phyloP scores from a whole-genome alignment of 75 land plant species.

The Cryptomeria japonica region DNA sequence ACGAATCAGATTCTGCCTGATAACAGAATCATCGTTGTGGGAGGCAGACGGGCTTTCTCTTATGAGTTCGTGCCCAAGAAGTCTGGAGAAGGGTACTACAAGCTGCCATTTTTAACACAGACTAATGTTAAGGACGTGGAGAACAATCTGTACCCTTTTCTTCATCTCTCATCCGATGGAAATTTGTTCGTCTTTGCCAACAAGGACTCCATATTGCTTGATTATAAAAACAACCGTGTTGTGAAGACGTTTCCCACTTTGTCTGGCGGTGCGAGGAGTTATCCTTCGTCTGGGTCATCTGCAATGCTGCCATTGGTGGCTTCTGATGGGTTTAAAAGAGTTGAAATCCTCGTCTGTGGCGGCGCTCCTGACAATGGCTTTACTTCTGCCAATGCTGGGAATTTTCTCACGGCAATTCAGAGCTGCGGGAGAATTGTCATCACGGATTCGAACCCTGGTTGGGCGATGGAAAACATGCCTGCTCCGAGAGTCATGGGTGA shows the following conservation, averaged over 20 bases:
- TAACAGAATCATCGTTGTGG: conserved; percentile 50
- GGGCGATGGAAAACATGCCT: conserved; percentile 64
- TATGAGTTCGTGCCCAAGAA: conserved; percentile 40
- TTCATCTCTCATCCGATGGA: conserved; percentile 29
- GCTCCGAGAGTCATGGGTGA: conserved; percentile 49
- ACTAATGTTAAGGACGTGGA: conserved; percentile 2
- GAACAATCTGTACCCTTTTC: conserved; percentile 42
- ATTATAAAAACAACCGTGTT: conserved; percentile 30
- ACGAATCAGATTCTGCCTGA: conserved; percentile 67
- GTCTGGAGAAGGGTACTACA: background rate
- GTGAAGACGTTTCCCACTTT: conserved; percentile 29
- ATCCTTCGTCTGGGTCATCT: conserved; percentile 35
- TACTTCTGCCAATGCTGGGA: background rate
- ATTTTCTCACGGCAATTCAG: background rate
- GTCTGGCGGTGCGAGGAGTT: conserved; percentile 36
- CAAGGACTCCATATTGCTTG: conserved; percentile 40
- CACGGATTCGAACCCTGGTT: conserved; percentile 26
- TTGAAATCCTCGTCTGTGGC: conserved; percentile 67
- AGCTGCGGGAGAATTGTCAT: conserved; percentile 53
- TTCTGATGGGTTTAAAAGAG: conserved; percentile 10
- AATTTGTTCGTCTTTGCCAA: conserved; percentile 57
- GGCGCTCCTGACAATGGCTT: conserved; percentile 48
- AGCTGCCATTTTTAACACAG: conserved; percentile 25
- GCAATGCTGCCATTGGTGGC: conserved; percentile 29
- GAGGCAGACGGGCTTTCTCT: conserved; percentile 42